These are phyloP conservation scores for Elaphomyces granulatus DNA, from an alignment of 495 filamentous ascomycete genomes.

Conservation along the genomic window DNA sequence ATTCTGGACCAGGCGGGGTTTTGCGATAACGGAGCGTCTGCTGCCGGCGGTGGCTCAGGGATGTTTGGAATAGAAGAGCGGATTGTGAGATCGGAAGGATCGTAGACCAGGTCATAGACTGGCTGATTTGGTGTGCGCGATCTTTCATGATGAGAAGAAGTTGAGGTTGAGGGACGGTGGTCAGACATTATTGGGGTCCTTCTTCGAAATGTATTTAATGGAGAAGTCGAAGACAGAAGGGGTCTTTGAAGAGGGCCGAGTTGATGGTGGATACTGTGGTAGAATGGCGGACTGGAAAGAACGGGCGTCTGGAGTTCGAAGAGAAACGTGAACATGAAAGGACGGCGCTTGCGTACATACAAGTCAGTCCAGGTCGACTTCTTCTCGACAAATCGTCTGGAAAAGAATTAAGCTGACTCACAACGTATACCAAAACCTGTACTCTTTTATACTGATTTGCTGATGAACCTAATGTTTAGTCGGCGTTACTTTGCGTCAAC, in stretches of 20 bases:
- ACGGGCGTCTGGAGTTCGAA: conserved; percentile 58
- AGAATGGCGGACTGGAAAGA: conserved; percentile 54
- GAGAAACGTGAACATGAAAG: conserved; percentile 84
- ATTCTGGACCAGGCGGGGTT: conserved; percentile 50
- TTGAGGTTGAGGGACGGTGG: no score
- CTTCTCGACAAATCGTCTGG: background rate
- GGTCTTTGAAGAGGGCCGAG: conserved; percentile 63
- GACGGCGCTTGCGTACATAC: conserved; percentile 40
- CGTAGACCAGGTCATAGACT: conserved; percentile 78
- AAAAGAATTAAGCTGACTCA: conserved; percentile 14
- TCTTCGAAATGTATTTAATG: conserved; percentile 33
- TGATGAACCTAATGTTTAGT: background rate
- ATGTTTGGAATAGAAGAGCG: conserved; percentile 86
- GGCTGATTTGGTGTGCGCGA: conserved; percentile 26
- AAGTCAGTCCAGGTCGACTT: background rate
- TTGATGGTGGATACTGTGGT: conserved; percentile 69
- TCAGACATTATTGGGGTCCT: background rate
- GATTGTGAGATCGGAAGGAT: conserved; percentile 58
- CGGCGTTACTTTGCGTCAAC: conserved; percentile 1
- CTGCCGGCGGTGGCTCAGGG: conserved; percentile 39
- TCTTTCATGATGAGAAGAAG: background rate
- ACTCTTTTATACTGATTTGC: conserved; percentile 30
- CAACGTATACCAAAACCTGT: conserved; percentile 57
- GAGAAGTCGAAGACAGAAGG: conserved; percentile 51
- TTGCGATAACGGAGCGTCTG: conserved; percentile 4